Evolutionary conservation across 1,284 basidiomycete genomes (phyloP).

Genomic region (Apiotrichum laibachii): DNA sequence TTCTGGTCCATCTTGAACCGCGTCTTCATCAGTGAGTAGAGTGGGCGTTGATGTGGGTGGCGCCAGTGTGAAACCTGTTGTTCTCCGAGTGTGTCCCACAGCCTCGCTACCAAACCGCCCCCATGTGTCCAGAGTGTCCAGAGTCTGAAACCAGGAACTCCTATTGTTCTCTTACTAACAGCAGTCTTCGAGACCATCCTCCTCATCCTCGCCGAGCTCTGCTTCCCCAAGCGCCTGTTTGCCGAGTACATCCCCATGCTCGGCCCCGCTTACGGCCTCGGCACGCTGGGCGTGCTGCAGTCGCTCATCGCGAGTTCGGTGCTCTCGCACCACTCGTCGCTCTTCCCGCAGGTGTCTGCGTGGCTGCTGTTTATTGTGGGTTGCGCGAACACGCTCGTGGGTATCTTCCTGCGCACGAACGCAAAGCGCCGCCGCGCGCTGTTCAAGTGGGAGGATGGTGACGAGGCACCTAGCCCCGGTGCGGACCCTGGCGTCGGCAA

Average conservation of each 20-base stretch:
- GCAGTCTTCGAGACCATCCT: conserved; percentile 66
- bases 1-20: conserved; percentile 83
- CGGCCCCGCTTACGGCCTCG: conserved; percentile 74
- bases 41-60: no score
- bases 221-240: conserved; percentile 71
- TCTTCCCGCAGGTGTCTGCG: conserved; percentile 75
- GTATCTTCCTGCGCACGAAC: conserved; percentile 42
- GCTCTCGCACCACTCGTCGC: conserved; percentile 73
- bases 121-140: background rate
- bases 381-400: conserved; percentile 72
- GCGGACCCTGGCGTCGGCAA: no score
- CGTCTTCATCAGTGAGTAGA: conserved; percentile 62
- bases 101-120: no score
- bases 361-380: conserved; percentile 83
- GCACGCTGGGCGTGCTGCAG: conserved; percentile 76
- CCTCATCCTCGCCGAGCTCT: conserved; percentile 70
- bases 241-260: conserved; percentile 78
- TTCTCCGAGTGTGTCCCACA: no score
- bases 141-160: background rate
- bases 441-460: conserved; percentile 50
- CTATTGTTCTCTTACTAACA: background rate
- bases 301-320: conserved; percentile 76
- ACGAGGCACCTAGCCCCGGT: no score
- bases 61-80: no score
- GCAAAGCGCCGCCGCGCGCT: conserved; percentile 43